A percentile compares a stretch with the other conserved stretches of the same genome.
These are phyloP conservation scores for Phytopythium litorale DNA, from an alignment of 352 stramenopile genomes.

Conservation along the genomic window DNA sequence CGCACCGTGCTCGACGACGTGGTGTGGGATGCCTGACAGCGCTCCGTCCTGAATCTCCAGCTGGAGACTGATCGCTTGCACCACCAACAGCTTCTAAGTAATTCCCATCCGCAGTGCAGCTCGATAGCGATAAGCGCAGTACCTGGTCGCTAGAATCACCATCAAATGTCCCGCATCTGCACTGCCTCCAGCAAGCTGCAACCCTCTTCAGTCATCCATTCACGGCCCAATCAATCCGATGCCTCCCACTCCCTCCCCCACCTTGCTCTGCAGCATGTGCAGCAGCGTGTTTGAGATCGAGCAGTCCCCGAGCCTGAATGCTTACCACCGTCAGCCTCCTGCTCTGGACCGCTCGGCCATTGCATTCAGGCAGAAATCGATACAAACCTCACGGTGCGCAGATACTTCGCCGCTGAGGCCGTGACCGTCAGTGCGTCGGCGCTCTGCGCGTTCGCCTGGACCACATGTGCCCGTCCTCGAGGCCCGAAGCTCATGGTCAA, in stretches of 20 bases:
- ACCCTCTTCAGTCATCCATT: background rate
- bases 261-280: slow-evolving; percentile 55
- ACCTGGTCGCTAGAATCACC: slow-evolving; percentile 29
- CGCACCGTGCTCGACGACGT: slow-evolving; percentile 26
- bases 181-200: slow-evolving; percentile 8
- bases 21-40: slow-evolving; percentile 23
- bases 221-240: background rate
- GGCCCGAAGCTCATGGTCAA: slow-evolving; percentile 44
- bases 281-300: slow-evolving; percentile 51
- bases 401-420: slow-evolving; percentile 30
- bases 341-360: background rate
- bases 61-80: slow-evolving; percentile 23
- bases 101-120: background rate
- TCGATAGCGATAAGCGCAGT: background rate
- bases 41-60: slow-evolving; percentile 34
- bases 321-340: background rate
- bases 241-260: background rate
- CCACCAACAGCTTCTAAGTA: background rate
- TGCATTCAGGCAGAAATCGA: background rate
- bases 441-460: slow-evolving; percentile 47
- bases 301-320: slow-evolving; percentile 32
- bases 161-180: slow-evolving; percentile 43
- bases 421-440: slow-evolving; percentile 47
- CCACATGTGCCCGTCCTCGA: slow-evolving; percentile 27
- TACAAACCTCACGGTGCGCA: slow-evolving; percentile 32